These are phyloP conservation scores for Flaveria robusta DNA, from an alignment of 129 eudicot genomes.

Conservation along the genomic window DNA sequence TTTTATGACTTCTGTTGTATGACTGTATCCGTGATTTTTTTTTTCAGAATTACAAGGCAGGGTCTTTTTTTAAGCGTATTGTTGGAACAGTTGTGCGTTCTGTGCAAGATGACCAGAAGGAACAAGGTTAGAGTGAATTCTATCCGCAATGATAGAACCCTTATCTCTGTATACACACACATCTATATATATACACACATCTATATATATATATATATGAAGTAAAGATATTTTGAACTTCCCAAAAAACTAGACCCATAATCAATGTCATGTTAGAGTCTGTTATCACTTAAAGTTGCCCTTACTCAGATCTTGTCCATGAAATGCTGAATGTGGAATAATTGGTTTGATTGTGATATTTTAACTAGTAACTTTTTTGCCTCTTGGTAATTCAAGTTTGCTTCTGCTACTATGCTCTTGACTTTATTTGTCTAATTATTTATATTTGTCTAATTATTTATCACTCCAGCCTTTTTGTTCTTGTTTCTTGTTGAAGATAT, in stretches of 20 bases:
- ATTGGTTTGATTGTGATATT: neutral
- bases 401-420: neutral
- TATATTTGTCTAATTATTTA: too few species aligned
- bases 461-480: neutral
- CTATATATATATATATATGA: neutral
- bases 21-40: conserved; percentile 14
- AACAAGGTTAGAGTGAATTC: conserved; percentile 63
- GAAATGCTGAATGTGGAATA: neutral
- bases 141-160: neutral
- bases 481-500: conserved; percentile 61
- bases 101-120: conserved; percentile 96
- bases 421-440: neutral
- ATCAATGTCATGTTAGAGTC: neutral
- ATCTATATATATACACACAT: too few species aligned
- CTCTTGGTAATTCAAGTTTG: neutral
- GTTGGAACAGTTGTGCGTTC: conserved; percentile 98
- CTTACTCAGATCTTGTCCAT: neutral
- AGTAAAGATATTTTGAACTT: neutral
- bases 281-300: neutral
- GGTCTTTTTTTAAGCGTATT: conserved; percentile 82
- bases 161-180: neutral
- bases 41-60: conserved; percentile 67
- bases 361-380: neutral
- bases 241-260: neutral
- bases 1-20: neutral